Base-by-base conservation (phyloP, 2,329 filamentous ascomycete species). In the Hypocrella siamensis region DNA sequence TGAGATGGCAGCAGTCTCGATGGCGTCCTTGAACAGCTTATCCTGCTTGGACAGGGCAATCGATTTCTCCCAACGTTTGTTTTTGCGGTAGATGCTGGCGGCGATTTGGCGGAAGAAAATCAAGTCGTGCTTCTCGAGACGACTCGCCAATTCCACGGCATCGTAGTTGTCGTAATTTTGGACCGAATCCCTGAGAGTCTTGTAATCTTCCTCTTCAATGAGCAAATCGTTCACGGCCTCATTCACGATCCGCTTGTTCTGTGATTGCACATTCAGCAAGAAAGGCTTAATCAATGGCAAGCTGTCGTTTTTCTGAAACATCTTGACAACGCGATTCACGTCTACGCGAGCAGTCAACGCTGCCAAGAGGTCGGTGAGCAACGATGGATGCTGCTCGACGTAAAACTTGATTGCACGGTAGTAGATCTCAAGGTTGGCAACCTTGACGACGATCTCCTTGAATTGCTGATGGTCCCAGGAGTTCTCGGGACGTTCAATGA, bases 141-240 rank as follows among this genome's bases (percentile, higher is more conserved):
- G 81, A 52, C 81, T 72, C 3, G 90, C 92, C 38, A 98, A 73
- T 17, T 92, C 86, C 29, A 93, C 82, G 3, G 88, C 79, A 53
- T 98, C 92, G 52, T 96, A 98, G 61, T 98, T 98, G 66, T 98
- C 90, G 56, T 94, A 93, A 61, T 93, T 93, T 61, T 94, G 84
- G 9, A 94, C 88, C 2, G 90, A 98, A 58, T 98, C 90, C 32
- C 85, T 81, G 18, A 98, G 70, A 12, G 88, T 94, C 76, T 98
- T 96, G 70, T 98, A 88, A 54, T 98, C 92, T 53, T 98, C 92
- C 57, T 98, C 90, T 57, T 98, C 90, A 38, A 98, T 98, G 46
- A 98, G 65, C 29, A 98, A 62, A 52, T 98, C 90, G 52, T 98
- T 94, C 60, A 98, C 93, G 17, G 90, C 90, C 49, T 92, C 85